These are phyloP conservation scores for Sporisorium iseilematis-ciliati DNA, from an alignment of 1,284 basidiomycete genomes.

Conservation along the genomic window DNA sequence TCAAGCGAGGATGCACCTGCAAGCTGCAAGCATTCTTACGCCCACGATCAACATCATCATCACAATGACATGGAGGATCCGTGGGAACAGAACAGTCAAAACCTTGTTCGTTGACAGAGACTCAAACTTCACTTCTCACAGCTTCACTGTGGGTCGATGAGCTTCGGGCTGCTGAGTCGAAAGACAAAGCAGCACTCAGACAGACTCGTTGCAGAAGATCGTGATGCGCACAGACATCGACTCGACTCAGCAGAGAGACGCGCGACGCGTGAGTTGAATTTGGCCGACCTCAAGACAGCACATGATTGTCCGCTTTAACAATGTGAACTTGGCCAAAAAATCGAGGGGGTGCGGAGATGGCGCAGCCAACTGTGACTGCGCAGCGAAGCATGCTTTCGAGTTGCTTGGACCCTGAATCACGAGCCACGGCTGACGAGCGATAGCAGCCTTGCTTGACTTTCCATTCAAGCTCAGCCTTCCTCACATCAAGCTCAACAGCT, in stretches of 20 bases:
- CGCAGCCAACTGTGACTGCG: constrained; percentile 9
- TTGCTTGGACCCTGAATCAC: constrained; percentile 35
- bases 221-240: too few relatives aligned
- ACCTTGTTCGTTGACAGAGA: not conserved
- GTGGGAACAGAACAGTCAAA: constrained; percentile 1
- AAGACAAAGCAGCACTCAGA: not conserved
- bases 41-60: constrained; percentile 2
- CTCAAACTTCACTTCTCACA: not conserved
- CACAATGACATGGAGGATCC: not conserved
- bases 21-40: not conserved
- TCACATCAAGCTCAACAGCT: not conserved
- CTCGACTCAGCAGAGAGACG: too few relatives aligned
- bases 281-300: not conserved
- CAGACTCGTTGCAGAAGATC: not conserved
- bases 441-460: not conserved
- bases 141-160: not conserved
- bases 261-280: too few relatives aligned
- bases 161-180: not conserved
- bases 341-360: not conserved
- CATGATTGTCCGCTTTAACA: too few relatives aligned
- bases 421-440: not conserved
- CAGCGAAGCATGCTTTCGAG: constrained; percentile 2
- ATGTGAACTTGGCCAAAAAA: not conserved
- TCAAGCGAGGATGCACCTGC: not conserved
- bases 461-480: not conserved